Evolutionary conservation across 2,329 filamentous ascomycete species (phyloP), one percentile per base, ranked within the genome.

Genomic region (Botrytis galanthina): DNA sequence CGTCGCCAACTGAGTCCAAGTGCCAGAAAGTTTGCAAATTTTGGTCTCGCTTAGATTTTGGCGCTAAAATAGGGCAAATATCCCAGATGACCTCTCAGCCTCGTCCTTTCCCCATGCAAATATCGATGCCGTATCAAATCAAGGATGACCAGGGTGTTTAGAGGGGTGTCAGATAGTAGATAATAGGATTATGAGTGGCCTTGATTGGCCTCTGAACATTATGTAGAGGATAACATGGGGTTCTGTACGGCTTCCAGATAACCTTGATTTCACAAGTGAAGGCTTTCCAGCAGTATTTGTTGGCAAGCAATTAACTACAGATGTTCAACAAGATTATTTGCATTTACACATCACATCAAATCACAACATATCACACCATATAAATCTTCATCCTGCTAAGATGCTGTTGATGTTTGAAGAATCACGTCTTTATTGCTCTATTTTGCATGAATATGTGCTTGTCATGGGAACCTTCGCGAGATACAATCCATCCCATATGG

Each of bases 371-470:
- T 54, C 26, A 54, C 54, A 29, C 14, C 18, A 18, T 39, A 6
- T 35, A 9, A 10, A 20, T n/a, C 8, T 26, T 2, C 12, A 5
- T 61, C 35, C 22, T n/a, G 35, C 7, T 2, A 61, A n/a, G 6
- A 61, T 26, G 35, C 12, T 20, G 48, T 1, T 54, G 12, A 20
- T 70, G 29, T 48, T 79, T 78, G 77, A 78, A 79, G 79, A 80
- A 79, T 78, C 73, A 80, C 78, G 79, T 80, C 78, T 79, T 72
- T 73, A 79, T 80, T 80, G 74, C 75, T 62, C 75, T 80, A 80
- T 78, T 73, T 77, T 76, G 76, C 77, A 78, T 78, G 75, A 71
- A 76, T 75, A 73, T 71, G 70, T 77, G 70, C 60, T 73, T 69
- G 73, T 77, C 76, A 74, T 76, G 75, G 75, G 73, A 73, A 76